Conservation (phyloP, 2,329 filamentous ascomycete species). For the Gnomoniopsis sp. region DNA sequence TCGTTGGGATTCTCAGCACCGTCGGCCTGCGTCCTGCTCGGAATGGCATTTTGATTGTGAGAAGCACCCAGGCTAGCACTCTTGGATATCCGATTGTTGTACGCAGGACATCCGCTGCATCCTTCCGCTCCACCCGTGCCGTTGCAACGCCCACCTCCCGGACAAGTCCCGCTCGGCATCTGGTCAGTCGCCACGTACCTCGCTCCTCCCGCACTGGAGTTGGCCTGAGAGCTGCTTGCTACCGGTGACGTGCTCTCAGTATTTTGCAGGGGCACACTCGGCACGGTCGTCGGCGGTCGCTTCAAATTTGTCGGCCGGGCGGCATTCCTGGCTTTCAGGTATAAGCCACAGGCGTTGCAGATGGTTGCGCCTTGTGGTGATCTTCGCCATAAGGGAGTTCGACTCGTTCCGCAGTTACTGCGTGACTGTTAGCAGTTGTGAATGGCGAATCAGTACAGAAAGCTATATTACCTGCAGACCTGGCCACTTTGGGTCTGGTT, state of each 20-base stretch:
- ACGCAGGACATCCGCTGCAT: slow-evolving; percentile 93
- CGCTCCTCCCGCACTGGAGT: slow-evolving; percentile 45
- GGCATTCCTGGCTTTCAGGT: slow-evolving; percentile 89
- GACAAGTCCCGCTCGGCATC: slow-evolving; percentile 80
- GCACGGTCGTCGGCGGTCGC: slow-evolving; percentile 59
- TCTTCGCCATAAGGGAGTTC: slow-evolving; percentile 90
- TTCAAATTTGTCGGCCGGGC: slow-evolving; percentile 88
- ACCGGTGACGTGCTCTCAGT: slow-evolving; percentile 37
- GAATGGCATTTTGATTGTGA: slow-evolving; percentile 33
- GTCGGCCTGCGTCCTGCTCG: slow-evolving; percentile 22
- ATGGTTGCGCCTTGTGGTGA: slow-evolving; percentile 92
- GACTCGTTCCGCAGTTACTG: slow-evolving; percentile 93
- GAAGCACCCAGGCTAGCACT: slow-evolving; percentile 67
- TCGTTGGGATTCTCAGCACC: slow-evolving; percentile 38
- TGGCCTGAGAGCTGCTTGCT: slow-evolving; percentile 34
- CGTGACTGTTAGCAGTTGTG: slow-evolving; percentile 17
- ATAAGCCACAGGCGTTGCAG: slow-evolving; percentile 95
- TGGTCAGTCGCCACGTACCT: slow-evolving; percentile 78
- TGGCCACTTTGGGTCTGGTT: slow-evolving; percentile 52
- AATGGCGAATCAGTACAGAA: slow-evolving; percentile 12
- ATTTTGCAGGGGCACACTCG: slow-evolving; percentile 40
- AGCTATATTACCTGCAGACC: slow-evolving; percentile 62
- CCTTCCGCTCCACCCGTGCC: slow-evolving; percentile 93
- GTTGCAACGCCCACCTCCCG: slow-evolving; percentile 91
- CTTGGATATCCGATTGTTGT: slow-evolving; percentile 94